Evolutionary conservation across 495 filamentous ascomycete genomes (phyloP).

Genomic region (Penicillium subrubescens): DNA sequence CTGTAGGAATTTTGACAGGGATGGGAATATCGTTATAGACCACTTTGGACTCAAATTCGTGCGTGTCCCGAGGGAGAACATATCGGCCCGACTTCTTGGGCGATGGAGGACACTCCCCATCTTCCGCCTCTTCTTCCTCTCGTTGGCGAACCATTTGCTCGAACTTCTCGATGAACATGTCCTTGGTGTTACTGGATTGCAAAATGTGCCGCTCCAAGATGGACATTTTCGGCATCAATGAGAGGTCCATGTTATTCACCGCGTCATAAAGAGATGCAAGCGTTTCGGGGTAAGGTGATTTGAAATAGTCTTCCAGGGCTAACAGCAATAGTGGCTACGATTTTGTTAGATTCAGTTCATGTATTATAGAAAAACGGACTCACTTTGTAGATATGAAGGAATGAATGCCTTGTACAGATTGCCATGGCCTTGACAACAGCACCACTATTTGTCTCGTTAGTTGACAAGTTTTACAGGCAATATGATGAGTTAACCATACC

Average conservation of each 20-base stretch:
- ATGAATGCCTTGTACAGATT: slow-evolving; percentile 98
- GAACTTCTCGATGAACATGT: slow-evolving; percentile 97
- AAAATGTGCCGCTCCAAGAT: slow-evolving; percentile 83
- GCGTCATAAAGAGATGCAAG: slow-evolving; percentile 87
- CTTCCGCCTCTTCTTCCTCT: slow-evolving; percentile 48
- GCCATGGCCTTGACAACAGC: slow-evolving; percentile 98
- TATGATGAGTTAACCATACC: slow-evolving; percentile 44
- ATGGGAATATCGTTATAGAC: slow-evolving; percentile 94
- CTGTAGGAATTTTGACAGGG: slow-evolving; percentile 92
- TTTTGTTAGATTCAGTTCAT: slow-evolving; percentile 22
- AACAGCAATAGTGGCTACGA: slow-evolving; percentile 82
- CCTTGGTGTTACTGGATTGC: slow-evolving; percentile 88
- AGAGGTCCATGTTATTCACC: slow-evolving; percentile 96
- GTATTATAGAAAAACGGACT: slow-evolving; percentile 5
- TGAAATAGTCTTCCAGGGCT: slow-evolving; percentile 98
- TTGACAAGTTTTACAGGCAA: not conserved
- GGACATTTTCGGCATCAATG: slow-evolving; percentile 84
- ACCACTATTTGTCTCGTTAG: slow-evolving; percentile 57
- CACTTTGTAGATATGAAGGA: slow-evolving; percentile 98
- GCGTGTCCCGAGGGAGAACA: slow-evolving; percentile 83
- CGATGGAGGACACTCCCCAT: slow-evolving; percentile 41
- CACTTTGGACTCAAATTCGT: slow-evolving; percentile 94
- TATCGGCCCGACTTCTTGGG: slow-evolving; percentile 57
- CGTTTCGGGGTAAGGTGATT: slow-evolving; percentile 84
- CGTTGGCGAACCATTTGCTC: slow-evolving; percentile 85